Conservation (phyloP, 139 green algal genomes). For the Picochlorum sp. region DNA sequence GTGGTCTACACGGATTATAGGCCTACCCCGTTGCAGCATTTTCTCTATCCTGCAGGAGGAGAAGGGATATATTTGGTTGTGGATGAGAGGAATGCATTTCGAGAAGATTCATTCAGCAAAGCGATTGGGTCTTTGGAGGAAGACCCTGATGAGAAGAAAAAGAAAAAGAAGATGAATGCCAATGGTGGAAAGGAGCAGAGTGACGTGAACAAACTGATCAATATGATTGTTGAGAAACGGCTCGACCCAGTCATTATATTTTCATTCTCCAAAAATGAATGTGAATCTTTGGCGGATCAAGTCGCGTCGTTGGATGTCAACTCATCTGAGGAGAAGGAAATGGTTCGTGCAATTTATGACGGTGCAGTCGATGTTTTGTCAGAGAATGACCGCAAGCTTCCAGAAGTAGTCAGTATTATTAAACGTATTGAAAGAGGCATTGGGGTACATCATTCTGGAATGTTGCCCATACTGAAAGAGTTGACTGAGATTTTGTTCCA, state of each 20-base stretch:
- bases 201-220: conserved; percentile 49
- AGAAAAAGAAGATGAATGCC: conserved; percentile 16
- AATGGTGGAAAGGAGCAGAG: conserved; percentile 11
- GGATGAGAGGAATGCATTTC: conserved; percentile 50
- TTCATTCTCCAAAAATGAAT: conserved; percentile 66
- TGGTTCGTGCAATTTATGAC: conserved; percentile 55
- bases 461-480: conserved; percentile 77
- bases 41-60: conserved; percentile 55
- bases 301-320: conserved; percentile 31
- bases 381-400: conserved; percentile 54
- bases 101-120: conserved; percentile 63
- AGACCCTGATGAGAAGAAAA: conserved; percentile 9
- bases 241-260: conserved; percentile 84
- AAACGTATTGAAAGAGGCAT: conserved; percentile 56
- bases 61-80: conserved; percentile 62
- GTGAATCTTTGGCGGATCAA: conserved; percentile 48
- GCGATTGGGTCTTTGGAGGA: conserved; percentile 41
- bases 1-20: conserved; percentile 77
- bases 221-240: conserved; percentile 75
- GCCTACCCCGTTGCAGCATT: conserved; percentile 74
- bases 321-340: conserved; percentile 35
- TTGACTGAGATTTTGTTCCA: conserved; percentile 77
- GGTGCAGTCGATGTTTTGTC: conserved; percentile 53
- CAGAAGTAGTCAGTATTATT: conserved; percentile 40
- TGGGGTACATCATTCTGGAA: conserved; percentile 63